Evolutionary conservation across 495 filamentous ascomycete species (phyloP).

Genomic region (Lineolata rhizophorae): DNA sequence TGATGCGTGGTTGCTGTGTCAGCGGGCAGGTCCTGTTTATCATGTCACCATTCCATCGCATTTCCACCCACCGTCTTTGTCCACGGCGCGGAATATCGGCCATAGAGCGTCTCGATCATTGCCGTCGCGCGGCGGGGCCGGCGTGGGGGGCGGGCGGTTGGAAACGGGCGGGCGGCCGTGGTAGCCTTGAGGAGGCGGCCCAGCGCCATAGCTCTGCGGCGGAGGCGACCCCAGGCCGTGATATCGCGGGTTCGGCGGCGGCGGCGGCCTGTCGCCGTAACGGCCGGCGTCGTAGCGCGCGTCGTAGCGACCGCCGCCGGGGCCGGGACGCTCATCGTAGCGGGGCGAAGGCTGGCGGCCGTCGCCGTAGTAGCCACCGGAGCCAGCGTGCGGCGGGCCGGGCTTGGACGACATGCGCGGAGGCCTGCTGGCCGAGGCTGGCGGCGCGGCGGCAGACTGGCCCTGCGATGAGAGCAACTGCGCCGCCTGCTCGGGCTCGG

Average conservation of each 20-base stretch:
- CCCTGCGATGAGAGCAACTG: slow-evolving; percentile 2
- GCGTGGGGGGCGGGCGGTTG: slow-evolving; percentile 44
- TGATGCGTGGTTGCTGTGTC: too few relatives aligned
- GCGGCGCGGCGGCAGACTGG: slow-evolving; percentile 5
- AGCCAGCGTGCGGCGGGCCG: slow-evolving; percentile 4
- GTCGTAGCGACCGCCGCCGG: slow-evolving; percentile 12
- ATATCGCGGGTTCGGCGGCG: slow-evolving; percentile 12
- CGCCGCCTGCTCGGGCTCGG: slow-evolving; percentile 76
- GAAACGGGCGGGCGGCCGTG: slow-evolving; percentile 27
- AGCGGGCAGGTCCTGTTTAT: too few relatives aligned
- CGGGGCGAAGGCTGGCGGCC: background rate
- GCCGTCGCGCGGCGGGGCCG: slow-evolving; percentile 36
- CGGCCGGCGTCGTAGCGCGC: slow-evolving; percentile 5
- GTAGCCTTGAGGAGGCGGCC: slow-evolving; percentile 24
- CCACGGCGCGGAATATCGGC: slow-evolving; percentile 77
- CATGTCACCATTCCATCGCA: slow-evolving; percentile 1
- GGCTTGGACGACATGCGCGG: slow-evolving; percentile 18
- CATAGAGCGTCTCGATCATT: slow-evolving; percentile 47
- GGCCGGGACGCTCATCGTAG: slow-evolving; percentile 1
- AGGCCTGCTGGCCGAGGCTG: slow-evolving; percentile 2
- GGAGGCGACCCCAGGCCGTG: slow-evolving; percentile 26
- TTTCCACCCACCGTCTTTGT: slow-evolving; percentile 41
- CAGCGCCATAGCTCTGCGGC: slow-evolving; percentile 30
- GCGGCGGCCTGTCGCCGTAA: slow-evolving; percentile 11
- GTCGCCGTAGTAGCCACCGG: background rate